These are phyloP conservation scores for Trichoderma asperellum DNA, from an alignment of 2,329 filamentous ascomycete genomes.

Conservation along the genomic window DNA sequence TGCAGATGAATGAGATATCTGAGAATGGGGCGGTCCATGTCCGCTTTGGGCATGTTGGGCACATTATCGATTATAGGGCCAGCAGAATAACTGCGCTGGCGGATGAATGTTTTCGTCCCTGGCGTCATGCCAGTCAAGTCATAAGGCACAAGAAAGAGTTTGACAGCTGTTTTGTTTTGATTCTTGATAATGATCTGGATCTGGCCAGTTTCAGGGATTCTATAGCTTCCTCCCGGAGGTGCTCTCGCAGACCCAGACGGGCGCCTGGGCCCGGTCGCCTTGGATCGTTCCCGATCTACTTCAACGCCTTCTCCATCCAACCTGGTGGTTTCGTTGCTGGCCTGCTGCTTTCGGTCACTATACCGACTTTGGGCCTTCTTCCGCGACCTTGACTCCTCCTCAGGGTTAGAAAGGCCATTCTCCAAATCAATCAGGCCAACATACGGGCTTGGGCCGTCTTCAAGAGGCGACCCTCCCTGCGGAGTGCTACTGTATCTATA, in stretches of 20 bases:
- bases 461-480: conserved; percentile 64
- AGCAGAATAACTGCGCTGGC: conserved; percentile 89
- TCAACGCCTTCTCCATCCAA: conserved; percentile 32
- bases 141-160: conserved; percentile 92
- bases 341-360: conserved; percentile 42
- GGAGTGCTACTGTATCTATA: conserved; percentile 83
- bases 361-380: conserved; percentile 54
- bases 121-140: conserved; percentile 90
- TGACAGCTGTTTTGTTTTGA: conserved; percentile 96
- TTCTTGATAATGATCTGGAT: conserved; percentile 98
- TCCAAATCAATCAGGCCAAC: conserved; percentile 92
- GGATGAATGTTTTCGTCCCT: conserved; percentile 92
- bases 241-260: conserved; percentile 57
- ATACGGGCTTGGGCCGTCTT: conserved; percentile 93
- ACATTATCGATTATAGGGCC: conserved; percentile 78
- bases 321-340: conserved; percentile 30
- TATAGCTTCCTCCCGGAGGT: conserved; percentile 86
- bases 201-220: conserved; percentile 91
- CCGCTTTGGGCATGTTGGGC: conserved; percentile 39
- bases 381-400: conserved; percentile 52
- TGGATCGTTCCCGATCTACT: conserved; percentile 34
- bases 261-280: conserved; percentile 51
- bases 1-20: conserved; percentile 92
- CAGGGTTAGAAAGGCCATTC: conserved; percentile 66
- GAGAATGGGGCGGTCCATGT: conserved; percentile 68